phyloP scores from a whole-genome alignment of 2,329 filamentous ascomycete genomes.

The Ramularia endophylla region DNA sequence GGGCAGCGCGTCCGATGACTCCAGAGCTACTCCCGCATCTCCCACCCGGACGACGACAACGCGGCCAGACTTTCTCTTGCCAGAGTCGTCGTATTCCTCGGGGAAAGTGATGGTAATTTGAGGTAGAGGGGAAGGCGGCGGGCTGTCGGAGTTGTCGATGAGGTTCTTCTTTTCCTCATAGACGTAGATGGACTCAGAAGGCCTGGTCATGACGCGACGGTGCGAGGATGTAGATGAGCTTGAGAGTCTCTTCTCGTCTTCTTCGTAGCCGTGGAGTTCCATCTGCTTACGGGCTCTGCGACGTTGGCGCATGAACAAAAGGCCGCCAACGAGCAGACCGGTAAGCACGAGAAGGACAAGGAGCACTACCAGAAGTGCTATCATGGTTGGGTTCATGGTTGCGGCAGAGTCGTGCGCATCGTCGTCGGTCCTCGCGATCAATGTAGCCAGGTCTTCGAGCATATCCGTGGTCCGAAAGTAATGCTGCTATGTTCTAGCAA shows the following conservation, averaged over 20 bases:
- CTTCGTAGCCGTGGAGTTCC: conserved; percentile 56
- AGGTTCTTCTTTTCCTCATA: conserved; percentile 75
- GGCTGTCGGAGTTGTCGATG: conserved; percentile 67
- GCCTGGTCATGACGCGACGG: conserved; percentile 53
- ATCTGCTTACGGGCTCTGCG: conserved; percentile 43
- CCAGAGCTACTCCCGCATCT: conserved; percentile 80
- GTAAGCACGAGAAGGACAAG: conserved; percentile 71
- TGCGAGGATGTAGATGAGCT: conserved; percentile 39
- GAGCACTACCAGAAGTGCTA: conserved; percentile 73
- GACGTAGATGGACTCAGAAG: conserved; percentile 63
- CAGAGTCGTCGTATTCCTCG: conserved; percentile 78
- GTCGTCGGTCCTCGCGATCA: too few species aligned
- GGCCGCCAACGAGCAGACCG: conserved; percentile 59
- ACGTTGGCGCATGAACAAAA: conserved; percentile 68
- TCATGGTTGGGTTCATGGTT: conserved; percentile 52
- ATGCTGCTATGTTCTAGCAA: too few species aligned
- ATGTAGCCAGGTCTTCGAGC: too few species aligned
- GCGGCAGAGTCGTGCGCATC: too few species aligned
- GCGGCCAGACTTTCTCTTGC: conserved; percentile 74
- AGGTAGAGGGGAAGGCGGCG: conserved; percentile 74
- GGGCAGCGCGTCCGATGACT: conserved; percentile 74
- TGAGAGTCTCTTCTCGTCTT: conserved; percentile 45
- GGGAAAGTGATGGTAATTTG: conserved; percentile 99
- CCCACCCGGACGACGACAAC: conserved; percentile 90
- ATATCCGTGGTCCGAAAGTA: too few species aligned